Evolutionary conservation across 2,329 filamentous ascomycete species (phyloP).

Genomic region (Fusarium virguliforme): DNA sequence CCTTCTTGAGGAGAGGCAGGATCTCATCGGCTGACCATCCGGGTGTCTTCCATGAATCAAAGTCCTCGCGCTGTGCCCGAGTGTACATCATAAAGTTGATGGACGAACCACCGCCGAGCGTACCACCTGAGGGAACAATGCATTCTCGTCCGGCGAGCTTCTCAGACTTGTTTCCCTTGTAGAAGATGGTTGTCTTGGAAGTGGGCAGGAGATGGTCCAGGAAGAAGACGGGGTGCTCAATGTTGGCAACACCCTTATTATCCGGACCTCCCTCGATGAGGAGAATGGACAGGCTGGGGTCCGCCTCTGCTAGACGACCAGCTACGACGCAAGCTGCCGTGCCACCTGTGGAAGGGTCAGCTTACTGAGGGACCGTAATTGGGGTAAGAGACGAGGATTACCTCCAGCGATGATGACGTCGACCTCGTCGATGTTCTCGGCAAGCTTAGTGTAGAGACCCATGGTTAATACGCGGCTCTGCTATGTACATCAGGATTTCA

Average conservation of each 20-base stretch:
- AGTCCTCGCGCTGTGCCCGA: slow-evolving; percentile 54
- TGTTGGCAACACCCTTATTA: slow-evolving; percentile 48
- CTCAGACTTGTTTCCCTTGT: slow-evolving; percentile 48
- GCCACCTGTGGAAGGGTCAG: slow-evolving; percentile 39
- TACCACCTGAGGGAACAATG: slow-evolving; percentile 50
- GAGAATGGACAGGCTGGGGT: slow-evolving; percentile 52
- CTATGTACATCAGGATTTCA: background rate
- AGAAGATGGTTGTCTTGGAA: slow-evolving; percentile 48
- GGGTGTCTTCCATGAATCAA: slow-evolving; percentile 55
- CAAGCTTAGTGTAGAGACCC: slow-evolving; percentile 43
- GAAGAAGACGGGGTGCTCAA: slow-evolving; percentile 51
- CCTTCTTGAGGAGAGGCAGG: slow-evolving; percentile 54
- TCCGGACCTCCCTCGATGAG: slow-evolving; percentile 53
- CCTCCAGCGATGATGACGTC: slow-evolving; percentile 46
- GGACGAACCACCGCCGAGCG: slow-evolving; percentile 54
- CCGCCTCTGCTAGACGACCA: slow-evolving; percentile 50
- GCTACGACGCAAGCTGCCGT: slow-evolving; percentile 54
- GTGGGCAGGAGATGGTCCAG: slow-evolving; percentile 46
- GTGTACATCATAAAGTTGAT: slow-evolving; percentile 57
- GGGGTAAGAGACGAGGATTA: slow-evolving; percentile 1
- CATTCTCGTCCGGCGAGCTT: slow-evolving; percentile 46
- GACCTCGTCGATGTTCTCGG: slow-evolving; percentile 40
- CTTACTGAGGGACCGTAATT: background rate
- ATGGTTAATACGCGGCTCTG: slow-evolving; percentile 25
- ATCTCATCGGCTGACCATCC: slow-evolving; percentile 56